Evolutionary conservation across 345 rosid species (phyloP), one percentile per base, ranked within the genome.

Genomic region (Aquilaria sinensis): DNA sequence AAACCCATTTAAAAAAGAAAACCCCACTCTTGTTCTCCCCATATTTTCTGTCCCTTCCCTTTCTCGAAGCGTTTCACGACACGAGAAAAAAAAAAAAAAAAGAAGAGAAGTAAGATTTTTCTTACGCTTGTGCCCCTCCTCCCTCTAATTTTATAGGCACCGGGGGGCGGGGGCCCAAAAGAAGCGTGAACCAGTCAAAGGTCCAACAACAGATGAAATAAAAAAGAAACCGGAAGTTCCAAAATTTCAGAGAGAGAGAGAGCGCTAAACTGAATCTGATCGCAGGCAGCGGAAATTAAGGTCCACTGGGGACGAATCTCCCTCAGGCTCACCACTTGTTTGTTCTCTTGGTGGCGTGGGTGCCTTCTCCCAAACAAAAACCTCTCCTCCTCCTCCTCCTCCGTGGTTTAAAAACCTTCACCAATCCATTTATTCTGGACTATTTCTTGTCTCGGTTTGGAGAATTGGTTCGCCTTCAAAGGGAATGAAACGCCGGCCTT

Each of bases 171-270:
- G 53, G 49, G 11, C 53, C 32, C 4, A 58, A 66, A 51, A 45
- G 10, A 41, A 15, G 64, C 60, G 34, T 31, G 65, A 60, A 60
- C 48, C 49, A 10, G 56, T 67, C 65, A 67, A 60, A 60, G 45
- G 4, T 6, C 23, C 45, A 59, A n/a, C 52, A 30, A 51, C 23
- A 23, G 5, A 41, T 14, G 16, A 13, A 12, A 37, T 37, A 37
- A 37, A 37, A 37, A 1, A 37, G 43, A 37, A 37, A 37, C 43
- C 43, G 1, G 43, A 9, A 37, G 43, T 9, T 3, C 43, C 43
- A 4, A 9, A 37, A 37, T 37, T 9, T 2, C 43, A 37, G 51
- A 30, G 51, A 53, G n/a, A 12, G 15, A 53, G 54, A 14, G n/a
- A 9, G 56, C 14, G 12, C 7, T 15, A 10, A 62, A 29, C 7